phyloP scores from a whole-genome alignment of 2,329 filamentous ascomycete genomes.

The Fusarium verrucosum region DNA sequence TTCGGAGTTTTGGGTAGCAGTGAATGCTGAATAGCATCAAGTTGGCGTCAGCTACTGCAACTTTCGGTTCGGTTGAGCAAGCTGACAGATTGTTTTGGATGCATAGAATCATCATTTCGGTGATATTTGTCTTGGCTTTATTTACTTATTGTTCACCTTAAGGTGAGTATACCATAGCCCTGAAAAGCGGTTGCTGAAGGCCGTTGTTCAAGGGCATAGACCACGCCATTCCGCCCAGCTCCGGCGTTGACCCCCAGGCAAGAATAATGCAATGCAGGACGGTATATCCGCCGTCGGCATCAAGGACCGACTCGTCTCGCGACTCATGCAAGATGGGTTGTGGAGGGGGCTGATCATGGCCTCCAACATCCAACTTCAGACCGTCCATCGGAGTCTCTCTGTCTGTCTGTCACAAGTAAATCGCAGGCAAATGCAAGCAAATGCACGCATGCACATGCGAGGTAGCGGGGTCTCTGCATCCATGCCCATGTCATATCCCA shows the following conservation, averaged over 20 bases:
- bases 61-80: slow-evolving; percentile 21
- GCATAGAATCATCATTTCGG: slow-evolving; percentile 6
- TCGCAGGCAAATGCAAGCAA: slow-evolving; percentile 26
- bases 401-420: slow-evolving; percentile 21
- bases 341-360: slow-evolving; percentile 15
- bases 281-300: slow-evolving; percentile 21
- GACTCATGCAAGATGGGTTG: slow-evolving; percentile 19
- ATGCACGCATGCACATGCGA: slow-evolving; percentile 30
- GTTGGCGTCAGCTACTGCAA: slow-evolving; percentile 13
- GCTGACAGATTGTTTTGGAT: background rate
- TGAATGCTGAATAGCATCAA: slow-evolving; percentile 19
- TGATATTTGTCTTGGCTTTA: background rate
- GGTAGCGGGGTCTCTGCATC: slow-evolving; percentile 26
- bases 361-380: background rate
- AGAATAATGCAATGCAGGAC: slow-evolving; percentile 2
- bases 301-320: slow-evolving; percentile 11
- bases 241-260: slow-evolving; percentile 16
- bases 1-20: slow-evolving; percentile 9
- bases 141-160: background rate
- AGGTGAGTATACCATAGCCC: background rate
- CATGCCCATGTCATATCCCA: slow-evolving; percentile 18
- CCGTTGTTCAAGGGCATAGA: slow-evolving; percentile 3
- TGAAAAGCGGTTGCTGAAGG: slow-evolving; percentile 13
- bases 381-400: slow-evolving; percentile 5
- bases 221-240: slow-evolving; percentile 29